Evolutionary conservation across 495 filamentous ascomycete genomes (phyloP), one percentile per base, ranked within the genome.

Genomic region (Lepraria neglecta): DNA sequence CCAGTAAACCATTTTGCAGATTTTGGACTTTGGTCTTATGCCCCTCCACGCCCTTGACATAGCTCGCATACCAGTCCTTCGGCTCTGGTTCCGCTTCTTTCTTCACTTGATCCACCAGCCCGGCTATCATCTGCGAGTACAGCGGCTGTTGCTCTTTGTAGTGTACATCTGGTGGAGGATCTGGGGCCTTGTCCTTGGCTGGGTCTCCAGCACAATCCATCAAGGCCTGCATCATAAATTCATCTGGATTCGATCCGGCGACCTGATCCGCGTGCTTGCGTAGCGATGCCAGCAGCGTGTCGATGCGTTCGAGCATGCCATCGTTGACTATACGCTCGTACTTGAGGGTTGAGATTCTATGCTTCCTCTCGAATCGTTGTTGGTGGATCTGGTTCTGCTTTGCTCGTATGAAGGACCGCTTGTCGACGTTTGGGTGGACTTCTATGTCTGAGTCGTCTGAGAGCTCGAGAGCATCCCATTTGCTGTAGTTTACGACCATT

Each of bases 401-500:
- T 59, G 94, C 94, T 58, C 94, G 90, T 72, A 98, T 98, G 76
- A 98, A 98, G 58, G 94, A 97, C 3, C 87, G 85, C 70, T 98
- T 98, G 76, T 98, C 94, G 73, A 98, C 94, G 76, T 98, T 98
- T 60, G 95, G 94, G 73, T 98, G 94, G 31, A 97, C 92, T 75
- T 98, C 94, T 69, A 98, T 88, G 72, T 98, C 94, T 47, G 91
- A 96, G 73, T 98, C 94, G 73, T 98, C 94, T 64, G 89, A 95
- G 67, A 98, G 84, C 82, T 98, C 94, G 68, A 98, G 80, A 48
- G 86, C 83, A 71, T 96, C 91, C 90, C 91, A 97, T 76, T 96
- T 96, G 82, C 89, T 94, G 78, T 97, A 97, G 72, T 97, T 86
- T 31, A 97, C 79, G 58, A 89, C 87, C 91, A 96, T 96, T 28